Percentiles rank a stretch among this genome's conserved stretches.
Evolutionary conservation across 495 filamentous ascomycete genomes (phyloP).

Genomic region (Xylaria palmicola): DNA sequence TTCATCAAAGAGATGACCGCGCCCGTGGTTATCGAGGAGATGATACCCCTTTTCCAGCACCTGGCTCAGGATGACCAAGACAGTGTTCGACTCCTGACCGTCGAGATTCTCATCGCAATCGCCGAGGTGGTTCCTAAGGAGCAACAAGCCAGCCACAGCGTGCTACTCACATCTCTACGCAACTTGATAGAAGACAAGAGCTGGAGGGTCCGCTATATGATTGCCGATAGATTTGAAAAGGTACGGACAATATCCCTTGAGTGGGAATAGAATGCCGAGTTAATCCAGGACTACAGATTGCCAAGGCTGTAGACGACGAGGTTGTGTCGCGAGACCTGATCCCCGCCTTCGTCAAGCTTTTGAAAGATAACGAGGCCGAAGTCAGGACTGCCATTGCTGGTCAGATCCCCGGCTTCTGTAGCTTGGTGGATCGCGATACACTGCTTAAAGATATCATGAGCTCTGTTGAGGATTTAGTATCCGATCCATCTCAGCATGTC

Average conservation of each 20-base stretch:
- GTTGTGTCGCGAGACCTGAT: conserved; percentile 91
- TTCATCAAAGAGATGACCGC: conserved; percentile 96
- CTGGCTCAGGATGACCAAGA: conserved; percentile 95
- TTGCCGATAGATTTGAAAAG: conserved; percentile 98
- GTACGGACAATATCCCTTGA: conserved; percentile 42
- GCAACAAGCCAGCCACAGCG: conserved; percentile 92
- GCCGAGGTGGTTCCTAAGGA: conserved; percentile 97
- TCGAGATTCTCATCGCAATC: conserved; percentile 94
- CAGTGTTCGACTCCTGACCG: conserved; percentile 91
- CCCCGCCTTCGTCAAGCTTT: conserved; percentile 92
- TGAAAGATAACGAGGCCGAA: conserved; percentile 97
- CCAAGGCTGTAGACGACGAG: conserved; percentile 97
- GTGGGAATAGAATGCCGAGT: background rate
- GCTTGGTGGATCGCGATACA: conserved; percentile 77
- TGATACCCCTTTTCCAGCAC: conserved; percentile 98
- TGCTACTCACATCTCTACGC: conserved; percentile 83
- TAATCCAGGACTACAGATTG: conserved; percentile 63
- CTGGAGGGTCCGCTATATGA: conserved; percentile 99
- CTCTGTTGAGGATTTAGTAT: conserved; percentile 91
- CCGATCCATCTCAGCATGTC: conserved; percentile 94
- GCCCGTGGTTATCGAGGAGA: conserved; percentile 88
- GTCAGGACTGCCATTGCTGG: conserved; percentile 96
- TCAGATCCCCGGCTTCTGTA: conserved; percentile 96
- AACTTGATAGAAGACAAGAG: conserved; percentile 97
- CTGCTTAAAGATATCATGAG: conserved; percentile 97